A percentile compares a stretch with the other conserved stretches of the same genome.
These are phyloP conservation scores for Fragosphaeria purpurea DNA, from an alignment of 2,329 filamentous ascomycete genomes.

Conservation along the genomic window DNA sequence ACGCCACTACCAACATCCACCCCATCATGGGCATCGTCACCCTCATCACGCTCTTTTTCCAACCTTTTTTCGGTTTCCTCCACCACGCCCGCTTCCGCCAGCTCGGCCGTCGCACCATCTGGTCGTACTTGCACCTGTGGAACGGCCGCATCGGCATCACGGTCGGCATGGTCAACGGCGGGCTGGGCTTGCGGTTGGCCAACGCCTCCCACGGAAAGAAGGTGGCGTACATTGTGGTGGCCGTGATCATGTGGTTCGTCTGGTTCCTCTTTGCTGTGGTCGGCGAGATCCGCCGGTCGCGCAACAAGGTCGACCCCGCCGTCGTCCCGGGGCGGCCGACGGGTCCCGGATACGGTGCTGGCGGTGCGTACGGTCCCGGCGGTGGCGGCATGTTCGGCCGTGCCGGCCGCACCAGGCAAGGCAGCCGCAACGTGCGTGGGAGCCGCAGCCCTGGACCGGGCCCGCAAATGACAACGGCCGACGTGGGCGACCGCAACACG, in stretches of 20 bases:
- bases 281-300: slow-evolving; percentile 19
- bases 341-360: neutral
- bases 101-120: slow-evolving; percentile 26
- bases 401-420: neutral
- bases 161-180: slow-evolving; percentile 35
- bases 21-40: slow-evolving; percentile 37
- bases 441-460: neutral
- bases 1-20: slow-evolving; percentile 27
- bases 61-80: slow-evolving; percentile 30
- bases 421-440: neutral
- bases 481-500: neutral
- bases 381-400: neutral
- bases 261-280: slow-evolving; percentile 26
- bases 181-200: slow-evolving; percentile 31
- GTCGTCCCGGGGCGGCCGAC: neutral
- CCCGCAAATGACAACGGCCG: slow-evolving; percentile 1
- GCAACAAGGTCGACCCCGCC: neutral
- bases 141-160: slow-evolving; percentile 29
- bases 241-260: slow-evolving; percentile 25
- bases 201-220: slow-evolving; percentile 18
- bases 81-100: slow-evolving; percentile 33
- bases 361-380: neutral
- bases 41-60: slow-evolving; percentile 27
- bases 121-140: slow-evolving; percentile 33
- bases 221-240: slow-evolving; percentile 29